Percentiles rank a stretch among this genome's conserved stretches.
phyloP scores from a whole-genome alignment of 1,284 basidiomycete genomes.

The Wolfiporia cocos region DNA sequence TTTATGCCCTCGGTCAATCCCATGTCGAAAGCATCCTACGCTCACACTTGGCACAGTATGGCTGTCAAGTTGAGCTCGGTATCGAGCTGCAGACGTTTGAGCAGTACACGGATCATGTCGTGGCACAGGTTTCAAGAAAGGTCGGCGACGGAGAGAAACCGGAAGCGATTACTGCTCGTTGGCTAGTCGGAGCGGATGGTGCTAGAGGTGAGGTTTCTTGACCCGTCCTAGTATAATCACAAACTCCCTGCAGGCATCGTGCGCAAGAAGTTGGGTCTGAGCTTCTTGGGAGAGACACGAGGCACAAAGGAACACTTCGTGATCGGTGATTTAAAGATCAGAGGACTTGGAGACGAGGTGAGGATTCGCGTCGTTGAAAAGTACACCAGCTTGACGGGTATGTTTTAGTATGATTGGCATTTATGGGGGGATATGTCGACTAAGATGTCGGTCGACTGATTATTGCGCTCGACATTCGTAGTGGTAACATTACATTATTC shows the following conservation, averaged over 20 bases:
- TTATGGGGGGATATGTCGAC: slow-evolving; percentile 19
- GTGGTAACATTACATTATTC: not conserved
- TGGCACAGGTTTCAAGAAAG: slow-evolving; percentile 8
- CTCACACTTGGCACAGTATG: slow-evolving; percentile 18
- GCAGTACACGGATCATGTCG: slow-evolving; percentile 20
- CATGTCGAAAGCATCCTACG: slow-evolving; percentile 22
- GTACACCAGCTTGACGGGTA: slow-evolving; percentile 1
- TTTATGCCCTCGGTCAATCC: slow-evolving; percentile 21
- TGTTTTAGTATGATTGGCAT: slow-evolving; percentile 22
- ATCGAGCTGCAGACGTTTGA: slow-evolving; percentile 22
- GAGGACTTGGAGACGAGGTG: slow-evolving; percentile 20
- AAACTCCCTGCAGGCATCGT: slow-evolving; percentile 16
- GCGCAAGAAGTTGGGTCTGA: slow-evolving; percentile 23
- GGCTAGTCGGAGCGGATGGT: slow-evolving; percentile 30
- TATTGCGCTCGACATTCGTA: not conserved
- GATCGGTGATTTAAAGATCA: slow-evolving; percentile 26
- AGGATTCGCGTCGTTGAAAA: not conserved
- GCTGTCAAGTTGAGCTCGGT: slow-evolving; percentile 23
- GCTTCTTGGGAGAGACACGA: slow-evolving; percentile 26
- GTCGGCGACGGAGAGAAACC: slow-evolving; percentile 1
- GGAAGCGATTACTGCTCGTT: slow-evolving; percentile 14
- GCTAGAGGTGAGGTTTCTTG: slow-evolving; percentile 20
- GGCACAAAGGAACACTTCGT: slow-evolving; percentile 19
- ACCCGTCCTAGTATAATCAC: not conserved
- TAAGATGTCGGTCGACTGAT: slow-evolving; percentile 7